phyloP scores from a whole-genome alignment of 805 yeast species.

The Ogataea pilisensis region DNA sequence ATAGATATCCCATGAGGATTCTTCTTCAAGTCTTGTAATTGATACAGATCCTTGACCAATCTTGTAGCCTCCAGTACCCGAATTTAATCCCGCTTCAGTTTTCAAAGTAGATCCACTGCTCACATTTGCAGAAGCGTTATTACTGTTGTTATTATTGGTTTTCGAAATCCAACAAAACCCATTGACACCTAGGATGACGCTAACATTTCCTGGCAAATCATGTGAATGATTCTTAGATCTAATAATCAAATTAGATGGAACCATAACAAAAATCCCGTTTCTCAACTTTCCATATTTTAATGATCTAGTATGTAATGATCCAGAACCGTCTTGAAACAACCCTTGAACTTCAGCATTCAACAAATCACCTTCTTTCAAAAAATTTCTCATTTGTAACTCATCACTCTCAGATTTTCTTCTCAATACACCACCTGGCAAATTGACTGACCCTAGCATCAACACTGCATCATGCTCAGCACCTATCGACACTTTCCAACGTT shows the following conservation, averaged over 20 bases:
- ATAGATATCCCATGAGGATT: slow-evolving; percentile 89
- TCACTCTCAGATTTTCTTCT: slow-evolving; percentile 93
- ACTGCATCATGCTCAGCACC: slow-evolving; percentile 94
- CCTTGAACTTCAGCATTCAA: slow-evolving; percentile 95
- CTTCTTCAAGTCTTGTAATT: slow-evolving; percentile 83
- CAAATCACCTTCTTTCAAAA: slow-evolving; percentile 92
- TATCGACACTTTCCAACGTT: slow-evolving; percentile 95
- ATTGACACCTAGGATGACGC: slow-evolving; percentile 87
- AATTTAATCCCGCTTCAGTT: slow-evolving; percentile 37
- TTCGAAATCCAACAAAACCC: slow-evolving; percentile 92
- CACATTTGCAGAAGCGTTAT: slow-evolving; percentile 20
- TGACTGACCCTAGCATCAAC: slow-evolving; percentile 89
- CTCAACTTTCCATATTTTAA: slow-evolving; percentile 91
- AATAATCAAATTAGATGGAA: slow-evolving; percentile 78
- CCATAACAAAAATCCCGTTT: slow-evolving; percentile 78
- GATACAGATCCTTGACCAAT: slow-evolving; percentile 60
- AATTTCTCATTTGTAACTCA: slow-evolving; percentile 92
- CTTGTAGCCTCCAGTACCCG: slow-evolving; percentile 34
- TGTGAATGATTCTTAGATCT: slow-evolving; percentile 86
- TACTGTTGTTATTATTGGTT: slow-evolving; percentile 36
- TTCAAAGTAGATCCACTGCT: slow-evolving; percentile 7
- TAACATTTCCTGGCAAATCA: slow-evolving; percentile 90
- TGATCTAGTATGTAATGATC: slow-evolving; percentile 92
- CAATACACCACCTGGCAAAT: slow-evolving; percentile 94
- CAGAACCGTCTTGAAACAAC: slow-evolving; percentile 83